Evolutionary conservation across 306 rosid genomes (phyloP).

Genomic region (Quercus berberidifolia): DNA sequence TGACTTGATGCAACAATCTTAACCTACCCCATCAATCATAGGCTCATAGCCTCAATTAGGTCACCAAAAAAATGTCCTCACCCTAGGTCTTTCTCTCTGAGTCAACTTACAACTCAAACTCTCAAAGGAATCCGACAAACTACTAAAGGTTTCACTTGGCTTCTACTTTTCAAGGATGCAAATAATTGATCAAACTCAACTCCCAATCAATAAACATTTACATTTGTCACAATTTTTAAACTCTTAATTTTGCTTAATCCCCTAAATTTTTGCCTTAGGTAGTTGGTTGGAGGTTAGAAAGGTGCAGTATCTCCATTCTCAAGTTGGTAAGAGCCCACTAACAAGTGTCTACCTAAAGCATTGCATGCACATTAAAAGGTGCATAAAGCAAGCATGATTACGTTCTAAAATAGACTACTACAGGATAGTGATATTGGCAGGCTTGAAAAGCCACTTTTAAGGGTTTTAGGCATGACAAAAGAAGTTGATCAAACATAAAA

Average conservation of each 20-base stretch:
- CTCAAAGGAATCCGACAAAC: neutral
- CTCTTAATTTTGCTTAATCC: neutral
- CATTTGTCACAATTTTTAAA: too few species aligned
- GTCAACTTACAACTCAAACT: neutral
- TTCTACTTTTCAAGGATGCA: neutral
- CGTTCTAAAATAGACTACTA: constrained; percentile 6
- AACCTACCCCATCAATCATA: neutral
- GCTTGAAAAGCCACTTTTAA: constrained; percentile 21
- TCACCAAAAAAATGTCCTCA: neutral
- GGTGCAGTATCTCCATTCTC: neutral
- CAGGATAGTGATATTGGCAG: constrained; percentile 8
- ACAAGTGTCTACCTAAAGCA: constrained; percentile 36
- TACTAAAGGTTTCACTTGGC: neutral
- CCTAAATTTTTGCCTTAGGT: neutral
- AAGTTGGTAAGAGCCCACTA: constrained; percentile 24
- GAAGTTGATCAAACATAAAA: constrained; percentile 1
- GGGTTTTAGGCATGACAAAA: neutral
- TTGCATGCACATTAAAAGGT: constrained; percentile 13
- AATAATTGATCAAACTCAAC: neutral
- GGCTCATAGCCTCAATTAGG: neutral
- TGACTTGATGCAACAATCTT: neutral
- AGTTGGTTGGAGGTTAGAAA: neutral
- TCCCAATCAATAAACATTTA: neutral
- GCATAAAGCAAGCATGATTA: constrained; percentile 35
- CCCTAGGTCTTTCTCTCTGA: neutral